Conservation (phyloP, 768 basidiomycete species). For the Rhodosporidiobolus sp. region DNA sequence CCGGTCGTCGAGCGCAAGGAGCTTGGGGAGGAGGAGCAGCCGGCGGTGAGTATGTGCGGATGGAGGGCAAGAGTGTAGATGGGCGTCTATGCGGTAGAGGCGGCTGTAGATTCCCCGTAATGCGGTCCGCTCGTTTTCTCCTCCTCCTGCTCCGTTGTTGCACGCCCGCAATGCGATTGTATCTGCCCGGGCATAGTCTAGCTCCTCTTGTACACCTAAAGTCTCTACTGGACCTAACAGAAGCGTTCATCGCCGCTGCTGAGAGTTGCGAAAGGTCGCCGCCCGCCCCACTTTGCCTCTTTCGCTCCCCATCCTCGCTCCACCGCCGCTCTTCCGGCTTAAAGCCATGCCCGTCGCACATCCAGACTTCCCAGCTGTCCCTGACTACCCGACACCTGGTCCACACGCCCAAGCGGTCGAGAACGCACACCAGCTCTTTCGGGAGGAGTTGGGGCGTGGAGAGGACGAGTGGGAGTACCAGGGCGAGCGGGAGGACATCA, state of each 20-base stretch:
- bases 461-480: slow-evolving; percentile 27
- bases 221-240: too few relatives aligned
- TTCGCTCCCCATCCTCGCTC: neutral
- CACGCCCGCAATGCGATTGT: too few relatives aligned
- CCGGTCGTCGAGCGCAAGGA: neutral
- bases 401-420: slow-evolving; percentile 12
- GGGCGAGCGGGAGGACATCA: slow-evolving; percentile 22
- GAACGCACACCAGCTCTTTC: slow-evolving; percentile 2
- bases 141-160: too few relatives aligned
- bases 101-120: too few relatives aligned
- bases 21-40: neutral
- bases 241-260: neutral
- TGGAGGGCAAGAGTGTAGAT: neutral
- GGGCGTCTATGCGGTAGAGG: neutral
- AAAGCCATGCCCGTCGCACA: slow-evolving; percentile 2
- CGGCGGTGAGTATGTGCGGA: neutral
- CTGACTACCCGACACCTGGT: slow-evolving; percentile 4
- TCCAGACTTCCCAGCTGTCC: slow-evolving; percentile 5
- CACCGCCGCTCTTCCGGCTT: too few relatives aligned
- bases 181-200: too few relatives aligned
- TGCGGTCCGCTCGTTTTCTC: too few relatives aligned
- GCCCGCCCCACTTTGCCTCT: neutral
- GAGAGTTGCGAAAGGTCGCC: neutral
- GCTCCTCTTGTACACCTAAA: too few relatives aligned
- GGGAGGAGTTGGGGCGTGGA: neutral